Evolutionary conservation across 352 stramenopile genomes (phyloP), one percentile per base, ranked within the genome.

Genomic region (Pythium dissotocum): DNA sequence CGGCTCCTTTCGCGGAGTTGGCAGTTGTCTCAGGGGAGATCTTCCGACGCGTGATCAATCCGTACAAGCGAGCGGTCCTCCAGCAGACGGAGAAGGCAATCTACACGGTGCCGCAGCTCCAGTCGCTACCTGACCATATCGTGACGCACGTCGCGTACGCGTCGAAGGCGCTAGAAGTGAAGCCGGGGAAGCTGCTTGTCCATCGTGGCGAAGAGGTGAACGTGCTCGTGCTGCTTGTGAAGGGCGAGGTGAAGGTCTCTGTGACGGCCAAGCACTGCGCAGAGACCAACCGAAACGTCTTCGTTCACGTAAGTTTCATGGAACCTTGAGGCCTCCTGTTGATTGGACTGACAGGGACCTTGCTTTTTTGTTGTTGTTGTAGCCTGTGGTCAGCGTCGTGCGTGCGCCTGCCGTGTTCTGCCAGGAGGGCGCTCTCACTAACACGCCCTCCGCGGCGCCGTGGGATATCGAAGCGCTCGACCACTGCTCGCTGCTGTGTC

Each of bases 11-110:
- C 30, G 82, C 85, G 0, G 83, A 93, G 56, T 61, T 93, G 6
- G 81, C 78, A 0, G 64, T 87, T 46, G 71, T 91, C 3, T 78
- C 85, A 1, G 77, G 81, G 0, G 83, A 91, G 48, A 75, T 91
- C 57, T 93, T 90, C 42, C 77, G 79, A 2, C 81, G 83, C 24
- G 77, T 72, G 18, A 90, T 93, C 68, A 88, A 85, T 26, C 77
- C 80, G 53, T 87, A 84, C 80, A 91, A 93, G 64, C 77, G 89
- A 49, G 80, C 84, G 0, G 80, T 91, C 21, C 72, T 91, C 12
- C 70, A 74, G 28, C 72, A 74, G 13, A 89, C 80, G 1, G 83
- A 91, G 62, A 73, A 79, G 30, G 71, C 75, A 7, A 73, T 93
- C 57, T 80, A 74, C 42, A 78, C 77, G 16, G 74, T 91, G 26